Evolutionary conservation across 1,284 basidiomycete species (phyloP).

Genomic region (Sanghuangporus sanghuang): DNA sequence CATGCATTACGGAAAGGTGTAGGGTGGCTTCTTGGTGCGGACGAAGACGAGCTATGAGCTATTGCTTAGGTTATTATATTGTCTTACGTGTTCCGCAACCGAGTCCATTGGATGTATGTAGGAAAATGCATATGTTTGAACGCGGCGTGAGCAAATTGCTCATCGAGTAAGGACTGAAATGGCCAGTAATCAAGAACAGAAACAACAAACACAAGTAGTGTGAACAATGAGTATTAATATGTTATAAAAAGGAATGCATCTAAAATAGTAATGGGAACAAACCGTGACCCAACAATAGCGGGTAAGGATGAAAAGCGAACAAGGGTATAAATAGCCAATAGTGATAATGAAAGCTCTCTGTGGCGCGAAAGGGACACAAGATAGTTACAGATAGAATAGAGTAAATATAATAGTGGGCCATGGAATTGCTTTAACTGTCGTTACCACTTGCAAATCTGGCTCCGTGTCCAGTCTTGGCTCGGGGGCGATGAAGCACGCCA

Average conservation of each 20-base stretch:
- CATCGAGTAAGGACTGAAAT: background rate
- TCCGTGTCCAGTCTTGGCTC: conserved; percentile 37
- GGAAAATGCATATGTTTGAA: background rate
- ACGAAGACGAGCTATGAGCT: conserved; percentile 36
- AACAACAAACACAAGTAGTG: conserved; percentile 12
- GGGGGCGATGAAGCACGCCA: conserved; percentile 60
- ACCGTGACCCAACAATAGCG: background rate
- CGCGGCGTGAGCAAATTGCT: background rate
- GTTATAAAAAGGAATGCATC: background rate
- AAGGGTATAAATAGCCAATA: conserved; percentile 3
- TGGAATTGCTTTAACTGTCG: conserved; percentile 1
- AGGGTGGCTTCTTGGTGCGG: conserved; percentile 83
- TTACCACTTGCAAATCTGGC: conserved; percentile 31
- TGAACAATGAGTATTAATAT: background rate
- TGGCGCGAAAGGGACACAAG: background rate
- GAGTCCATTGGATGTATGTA: background rate
- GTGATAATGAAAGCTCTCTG: conserved; percentile 3
- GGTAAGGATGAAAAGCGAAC: background rate
- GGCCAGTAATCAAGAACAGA: conserved; percentile 18
- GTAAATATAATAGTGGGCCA: background rate
- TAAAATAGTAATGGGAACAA: background rate
- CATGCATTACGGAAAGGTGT: conserved; percentile 76
- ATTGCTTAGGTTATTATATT: background rate
- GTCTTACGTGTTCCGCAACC: background rate
- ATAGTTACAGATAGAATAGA: background rate